Conservation (phyloP, 2,329 filamentous ascomycete genomes). For the Colletotrichum godetiae region DNA sequence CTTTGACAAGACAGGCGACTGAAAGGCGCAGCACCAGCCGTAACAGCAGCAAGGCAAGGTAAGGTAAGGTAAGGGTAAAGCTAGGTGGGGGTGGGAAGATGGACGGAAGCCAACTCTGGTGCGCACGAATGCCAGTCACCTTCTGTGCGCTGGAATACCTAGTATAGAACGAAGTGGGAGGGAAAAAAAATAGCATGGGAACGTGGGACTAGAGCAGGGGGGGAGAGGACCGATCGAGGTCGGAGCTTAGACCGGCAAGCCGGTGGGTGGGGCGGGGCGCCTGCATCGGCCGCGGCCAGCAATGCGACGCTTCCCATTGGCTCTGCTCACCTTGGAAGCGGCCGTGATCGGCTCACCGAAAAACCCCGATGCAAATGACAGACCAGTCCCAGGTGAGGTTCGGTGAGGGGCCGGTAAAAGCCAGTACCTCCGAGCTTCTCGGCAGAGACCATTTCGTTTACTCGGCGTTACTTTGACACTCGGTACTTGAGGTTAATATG, state of each 20-base stretch:
- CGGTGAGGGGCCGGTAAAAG: not conserved
- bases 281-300: constrained; percentile 6
- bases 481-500: no score
- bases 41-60: no score
- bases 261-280: not conserved
- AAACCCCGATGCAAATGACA: not conserved
- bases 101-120: not conserved
- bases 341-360: not conserved
- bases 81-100: constrained; percentile 6
- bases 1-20: not conserved
- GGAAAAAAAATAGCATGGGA: not conserved
- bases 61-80: not conserved
- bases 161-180: not conserved
- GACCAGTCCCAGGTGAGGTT: not conserved
- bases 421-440: constrained; percentile 8
- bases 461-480: not conserved
- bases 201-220: not conserved
- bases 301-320: not conserved
- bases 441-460: not conserved
- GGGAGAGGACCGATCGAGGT: not conserved
- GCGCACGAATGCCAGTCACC: not conserved
- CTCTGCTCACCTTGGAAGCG: not conserved
- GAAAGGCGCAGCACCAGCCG: not conserved
- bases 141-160: constrained; percentile 6
- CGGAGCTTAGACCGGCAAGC: constrained; percentile 19